phyloP scores from a whole-genome alignment of 2,329 filamentous ascomycete species.

The Colletotrichum zoysiae region DNA sequence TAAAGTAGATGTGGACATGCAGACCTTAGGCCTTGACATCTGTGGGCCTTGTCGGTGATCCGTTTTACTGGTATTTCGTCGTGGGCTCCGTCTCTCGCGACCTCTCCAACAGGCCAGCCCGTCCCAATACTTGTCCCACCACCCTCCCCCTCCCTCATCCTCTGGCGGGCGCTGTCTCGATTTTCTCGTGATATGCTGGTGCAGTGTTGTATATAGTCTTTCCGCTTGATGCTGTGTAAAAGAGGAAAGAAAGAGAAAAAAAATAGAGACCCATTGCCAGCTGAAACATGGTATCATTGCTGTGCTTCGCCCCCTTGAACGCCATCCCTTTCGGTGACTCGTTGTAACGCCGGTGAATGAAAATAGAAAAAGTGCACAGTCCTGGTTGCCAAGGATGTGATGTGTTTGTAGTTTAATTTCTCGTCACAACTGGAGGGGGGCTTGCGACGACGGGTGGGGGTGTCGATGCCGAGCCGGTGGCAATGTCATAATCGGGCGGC shows the following conservation, averaged over 20 bases:
- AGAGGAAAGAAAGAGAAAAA: not conserved
- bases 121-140: not conserved
- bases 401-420: conserved; percentile 1
- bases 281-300: conserved; percentile 38
- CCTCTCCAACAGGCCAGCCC: conserved; percentile 8
- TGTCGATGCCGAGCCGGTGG: conserved; percentile 29
- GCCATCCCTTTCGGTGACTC: conserved; percentile 25
- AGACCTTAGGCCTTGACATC: not conserved
- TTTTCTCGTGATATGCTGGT: conserved; percentile 11
- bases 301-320: conserved; percentile 23
- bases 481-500: conserved; percentile 34
- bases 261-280: conserved; percentile 2
- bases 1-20: conserved; percentile 15
- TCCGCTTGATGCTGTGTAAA: conserved; percentile 12
- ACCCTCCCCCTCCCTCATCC: not conserved
- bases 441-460: conserved; percentile 26
- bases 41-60: not conserved
- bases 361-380: not conserved
- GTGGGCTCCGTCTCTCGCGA: not conserved
- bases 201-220: conserved; percentile 6
- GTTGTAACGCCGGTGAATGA: conserved; percentile 18
- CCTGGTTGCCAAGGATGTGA: not conserved
- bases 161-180: not conserved
- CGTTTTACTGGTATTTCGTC: not conserved
- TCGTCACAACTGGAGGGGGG: conserved; percentile 30